Conservation (phyloP, 2,329 filamentous ascomycete species). For the Cercospora sp. region DNA sequence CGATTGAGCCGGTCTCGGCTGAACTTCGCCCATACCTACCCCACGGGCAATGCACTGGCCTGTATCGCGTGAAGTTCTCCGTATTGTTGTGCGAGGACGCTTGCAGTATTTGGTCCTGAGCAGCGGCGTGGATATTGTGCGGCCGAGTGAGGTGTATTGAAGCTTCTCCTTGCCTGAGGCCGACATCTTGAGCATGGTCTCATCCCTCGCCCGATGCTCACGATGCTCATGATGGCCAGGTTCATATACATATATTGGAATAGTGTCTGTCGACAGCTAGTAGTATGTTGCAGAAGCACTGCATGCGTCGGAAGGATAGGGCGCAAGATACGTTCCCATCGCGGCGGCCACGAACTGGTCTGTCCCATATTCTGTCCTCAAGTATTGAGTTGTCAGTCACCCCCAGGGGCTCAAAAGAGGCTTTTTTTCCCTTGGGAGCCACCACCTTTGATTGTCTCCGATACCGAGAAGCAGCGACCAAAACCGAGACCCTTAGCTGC, state of each 20-base stretch:
- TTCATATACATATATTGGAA: not conserved
- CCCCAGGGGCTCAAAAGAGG: not conserved
- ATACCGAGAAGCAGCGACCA: not conserved
- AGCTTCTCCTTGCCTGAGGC: not conserved
- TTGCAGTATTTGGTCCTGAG: not conserved
- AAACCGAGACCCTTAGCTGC: not conserved
- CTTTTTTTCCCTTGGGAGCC: not conserved
- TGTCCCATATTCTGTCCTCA: not conserved
- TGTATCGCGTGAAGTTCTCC: not conserved
- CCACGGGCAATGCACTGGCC: not conserved
- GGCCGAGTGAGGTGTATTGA: not conserved
- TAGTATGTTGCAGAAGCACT: not conserved
- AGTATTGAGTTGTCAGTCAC: not conserved
- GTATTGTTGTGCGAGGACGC: not conserved
- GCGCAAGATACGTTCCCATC: not conserved
- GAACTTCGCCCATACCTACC: not conserved
- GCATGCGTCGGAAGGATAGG: not conserved
- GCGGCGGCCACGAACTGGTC: not conserved
- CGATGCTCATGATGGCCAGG: not conserved
- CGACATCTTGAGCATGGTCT: not conserved
- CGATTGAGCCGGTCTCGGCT: conserved; percentile 13
- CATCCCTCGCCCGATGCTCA: not conserved
- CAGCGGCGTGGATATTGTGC: not conserved
- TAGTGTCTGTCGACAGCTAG: not conserved
- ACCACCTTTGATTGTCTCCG: not conserved